A percentile compares a stretch with the other conserved stretches of the same genome.
phyloP scores from a whole-genome alignment of 176 grass and related monocot genomes.

The Zea mays region Zm-B73-REFERENCE-NAM-5.0 NC_050104.1:102041501-102042000 shows the following conservation, averaged over 20 bases:
- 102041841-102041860: too few species aligned
- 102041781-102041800: neutral
- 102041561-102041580: neutral
- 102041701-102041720: neutral
- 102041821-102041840: too few species aligned
- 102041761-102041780: slow-evolving; percentile 4
- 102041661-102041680: neutral
- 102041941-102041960: too few species aligned
- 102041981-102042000: too few species aligned
- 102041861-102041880: too few species aligned
- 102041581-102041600: slow-evolving; percentile 4
- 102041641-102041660: neutral
- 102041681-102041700: slow-evolving; percentile 23
- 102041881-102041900: too few species aligned
- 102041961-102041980: too few species aligned
- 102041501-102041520: neutral
- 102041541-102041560: neutral
- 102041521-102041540: neutral
- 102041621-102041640: neutral
- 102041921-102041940: too few species aligned
- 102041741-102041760: slow-evolving; percentile 33
- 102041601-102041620: slow-evolving; percentile 24
- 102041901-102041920: too few species aligned
- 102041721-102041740: neutral
- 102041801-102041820: neutral